Conservation (phyloP, 1,284 basidiomycete genomes). For the Thelephora terrestris region DNA sequence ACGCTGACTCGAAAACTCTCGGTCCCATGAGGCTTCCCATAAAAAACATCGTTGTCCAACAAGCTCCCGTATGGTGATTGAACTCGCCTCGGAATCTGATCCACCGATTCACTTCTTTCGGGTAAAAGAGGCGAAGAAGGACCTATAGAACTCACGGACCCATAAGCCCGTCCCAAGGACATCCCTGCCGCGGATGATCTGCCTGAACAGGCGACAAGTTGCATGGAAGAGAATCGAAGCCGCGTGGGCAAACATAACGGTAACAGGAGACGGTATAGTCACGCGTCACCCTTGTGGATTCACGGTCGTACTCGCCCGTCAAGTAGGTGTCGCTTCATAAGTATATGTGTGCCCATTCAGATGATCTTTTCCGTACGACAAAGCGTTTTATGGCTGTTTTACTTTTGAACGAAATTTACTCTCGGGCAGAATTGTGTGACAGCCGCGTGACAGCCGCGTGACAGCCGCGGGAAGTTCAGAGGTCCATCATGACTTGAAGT, state of each 20-base stretch:
- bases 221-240: slow-evolving; percentile 80
- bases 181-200: slow-evolving; percentile 69
- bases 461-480: too few relatives aligned
- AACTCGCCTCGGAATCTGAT: not conserved
- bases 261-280: too few relatives aligned
- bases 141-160: slow-evolving; percentile 99
- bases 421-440: too few relatives aligned
- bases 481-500: too few relatives aligned
- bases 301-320: too few relatives aligned
- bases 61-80: slow-evolving; percentile 91
- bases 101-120: slow-evolving; percentile 2
- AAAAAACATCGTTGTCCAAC: slow-evolving; percentile 97
- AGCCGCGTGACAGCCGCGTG: too few relatives aligned
- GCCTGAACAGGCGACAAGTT: slow-evolving; percentile 73
- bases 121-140: slow-evolving; percentile 95
- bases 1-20: slow-evolving; percentile 97
- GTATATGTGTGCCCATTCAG: too few relatives aligned
- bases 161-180: slow-evolving; percentile 86
- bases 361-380: too few relatives aligned
- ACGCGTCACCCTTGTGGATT: too few relatives aligned
- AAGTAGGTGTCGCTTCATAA: too few relatives aligned
- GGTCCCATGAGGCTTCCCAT: slow-evolving; percentile 88
- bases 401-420: too few relatives aligned
- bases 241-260: slow-evolving; percentile 39
- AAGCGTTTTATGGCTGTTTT: too few relatives aligned